These are phyloP conservation scores for Anisodus tanguticus DNA, from an alignment of 257 asterid species.

Conservation along the genomic window DNA sequence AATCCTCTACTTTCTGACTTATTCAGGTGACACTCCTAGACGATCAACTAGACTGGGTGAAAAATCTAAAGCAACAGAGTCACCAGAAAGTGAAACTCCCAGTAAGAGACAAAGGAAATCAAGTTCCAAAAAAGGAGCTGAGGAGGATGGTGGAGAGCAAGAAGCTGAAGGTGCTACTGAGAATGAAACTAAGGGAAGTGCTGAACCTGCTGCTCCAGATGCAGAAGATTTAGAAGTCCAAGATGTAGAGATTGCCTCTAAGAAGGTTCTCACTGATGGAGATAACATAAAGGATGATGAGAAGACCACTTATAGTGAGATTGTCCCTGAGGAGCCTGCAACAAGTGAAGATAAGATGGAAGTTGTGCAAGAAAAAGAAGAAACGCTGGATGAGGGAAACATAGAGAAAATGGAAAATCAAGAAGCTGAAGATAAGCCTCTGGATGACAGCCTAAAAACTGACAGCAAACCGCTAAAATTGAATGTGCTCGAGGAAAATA, in stretches of 20 bases:
- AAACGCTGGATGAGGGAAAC: not conserved
- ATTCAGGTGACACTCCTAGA: constrained; percentile 21
- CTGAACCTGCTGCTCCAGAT: not conserved
- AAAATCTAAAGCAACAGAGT: not conserved
- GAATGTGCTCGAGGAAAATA: not conserved
- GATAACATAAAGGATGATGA: not conserved
- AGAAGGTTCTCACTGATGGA: not conserved
- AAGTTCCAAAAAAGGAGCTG: not conserved
- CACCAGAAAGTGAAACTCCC: constrained; percentile 13
- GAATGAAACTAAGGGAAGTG: not conserved
- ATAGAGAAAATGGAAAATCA: not conserved
- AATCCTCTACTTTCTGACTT: not conserved
- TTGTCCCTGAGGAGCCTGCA: not conserved
- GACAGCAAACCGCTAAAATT: not conserved
- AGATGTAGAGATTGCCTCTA: not conserved
- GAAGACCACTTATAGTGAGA: not conserved
- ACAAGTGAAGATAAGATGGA: not conserved
- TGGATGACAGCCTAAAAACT: not conserved
- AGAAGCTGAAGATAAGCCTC: not conserved
- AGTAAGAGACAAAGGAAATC: constrained; percentile 16
- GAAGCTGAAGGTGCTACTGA: not conserved
- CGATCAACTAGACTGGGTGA: constrained; percentile 6
- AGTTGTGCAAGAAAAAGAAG: not conserved
- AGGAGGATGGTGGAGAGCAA: not conserved
- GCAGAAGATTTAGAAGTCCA: not conserved